Conservation (phyloP, 139 green algal genomes). For the Pseudopediastrum boryanum region DNA sequence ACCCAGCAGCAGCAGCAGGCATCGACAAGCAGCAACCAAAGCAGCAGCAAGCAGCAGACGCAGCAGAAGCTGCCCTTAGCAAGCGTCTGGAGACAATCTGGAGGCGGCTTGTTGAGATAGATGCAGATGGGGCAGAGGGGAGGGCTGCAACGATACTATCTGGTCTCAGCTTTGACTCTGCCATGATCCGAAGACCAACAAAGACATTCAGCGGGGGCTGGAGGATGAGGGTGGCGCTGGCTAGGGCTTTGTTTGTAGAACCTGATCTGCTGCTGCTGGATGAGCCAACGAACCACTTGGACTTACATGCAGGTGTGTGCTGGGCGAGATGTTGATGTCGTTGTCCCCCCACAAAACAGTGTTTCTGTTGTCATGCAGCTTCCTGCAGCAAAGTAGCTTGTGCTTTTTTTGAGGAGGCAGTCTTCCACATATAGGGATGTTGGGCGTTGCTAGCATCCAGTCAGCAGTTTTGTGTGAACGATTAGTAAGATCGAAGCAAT, state of each 20-base stretch:
- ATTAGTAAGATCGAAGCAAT: too few relatives aligned
- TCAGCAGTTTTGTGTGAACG: too few relatives aligned
- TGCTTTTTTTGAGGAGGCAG: too few relatives aligned
- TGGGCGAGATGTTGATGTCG: not conserved
- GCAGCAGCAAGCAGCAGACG: slow-evolving; percentile 9
- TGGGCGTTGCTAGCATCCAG: too few relatives aligned
- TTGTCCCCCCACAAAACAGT: not conserved
- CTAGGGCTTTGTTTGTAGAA: slow-evolving; percentile 82
- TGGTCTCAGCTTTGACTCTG: slow-evolving; percentile 78
- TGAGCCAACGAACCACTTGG: slow-evolving; percentile 70
- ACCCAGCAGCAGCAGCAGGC: slow-evolving; percentile 20
- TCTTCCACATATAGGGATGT: too few relatives aligned
- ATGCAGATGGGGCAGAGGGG: slow-evolving; percentile 78
- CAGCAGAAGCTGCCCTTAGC: slow-evolving; percentile 17
- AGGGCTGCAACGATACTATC: slow-evolving; percentile 80
- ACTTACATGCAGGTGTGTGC: slow-evolving; percentile 58
- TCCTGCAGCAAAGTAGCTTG: too few relatives aligned
- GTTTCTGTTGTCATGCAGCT: too few relatives aligned
- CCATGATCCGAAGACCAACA: slow-evolving; percentile 75
- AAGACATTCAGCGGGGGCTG: slow-evolving; percentile 69
- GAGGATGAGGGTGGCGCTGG: slow-evolving; percentile 77
- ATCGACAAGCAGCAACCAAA: slow-evolving; percentile 6
- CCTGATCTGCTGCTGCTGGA: slow-evolving; percentile 94
- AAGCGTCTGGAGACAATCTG: slow-evolving; percentile 67
- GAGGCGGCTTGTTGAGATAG: slow-evolving; percentile 84